Evolutionary conservation across 2,329 filamentous ascomycete species (phyloP), one percentile per base, ranked within the genome.

Genomic region (Colletotrichum sp.): DNA sequence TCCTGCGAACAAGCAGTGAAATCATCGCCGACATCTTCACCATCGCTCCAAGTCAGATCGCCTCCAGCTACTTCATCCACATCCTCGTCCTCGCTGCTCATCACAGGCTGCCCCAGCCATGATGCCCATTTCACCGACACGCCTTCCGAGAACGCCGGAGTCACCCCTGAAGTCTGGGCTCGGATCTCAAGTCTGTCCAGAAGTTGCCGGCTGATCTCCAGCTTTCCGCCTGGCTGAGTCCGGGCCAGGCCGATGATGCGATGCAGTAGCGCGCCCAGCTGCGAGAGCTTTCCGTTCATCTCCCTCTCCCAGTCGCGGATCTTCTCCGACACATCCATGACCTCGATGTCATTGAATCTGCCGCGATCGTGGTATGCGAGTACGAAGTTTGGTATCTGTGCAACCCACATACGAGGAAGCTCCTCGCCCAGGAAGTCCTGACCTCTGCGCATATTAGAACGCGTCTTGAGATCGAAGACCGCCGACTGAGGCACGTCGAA

Each of bases 391-490:
- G 82, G 79, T 6, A 85, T 81, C 70, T 86, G 86, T 1, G 81
- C 72, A 2, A 85, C 72, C 86, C 87, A 89, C 10, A 88, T 79
- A 0, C 85, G 85, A 6, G 84, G 85, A 12, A 88, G 77, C 58
- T 88, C 83, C 5, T 83, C 77, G 13, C 74, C 80, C 0, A 87
- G 74, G 21, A 80, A 79, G 63, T 84, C 80, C 3, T 79, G 79
- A 5, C 77, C 75, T 18, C 77, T 74, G n/a, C 77, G 78, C 2
- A 74, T 68, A 7, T 78, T 69, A 24, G 80, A 83, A 30, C 87
- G 84, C 1, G 87, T 88, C 79, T 88, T 88, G 74, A 88, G 80
- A 38, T 88, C 87, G 62, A 88, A 86, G 16, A 88, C 55, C 3
- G 77, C 71, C 13, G 34, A 18, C 4, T 28, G 7, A 3, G 55